Base-by-base conservation (phyloP, 2,329 filamentous ascomycete species). In the Coleophoma crateriformis region DNA sequence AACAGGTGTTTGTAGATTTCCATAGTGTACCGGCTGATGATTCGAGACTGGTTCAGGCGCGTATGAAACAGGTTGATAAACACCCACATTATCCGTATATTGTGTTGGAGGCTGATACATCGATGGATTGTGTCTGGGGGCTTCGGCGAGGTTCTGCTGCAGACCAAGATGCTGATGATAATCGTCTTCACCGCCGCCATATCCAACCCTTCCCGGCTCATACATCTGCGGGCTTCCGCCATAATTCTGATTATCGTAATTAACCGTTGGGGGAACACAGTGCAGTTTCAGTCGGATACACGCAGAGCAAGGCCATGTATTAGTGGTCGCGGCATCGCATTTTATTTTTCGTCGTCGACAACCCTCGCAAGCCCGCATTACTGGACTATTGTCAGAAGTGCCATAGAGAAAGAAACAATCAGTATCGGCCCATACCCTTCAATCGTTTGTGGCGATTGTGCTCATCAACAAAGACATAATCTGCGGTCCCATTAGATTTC, bases 381-480 rank as follows among this genome's bases (percentile, higher is more conserved):
- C 92, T 95, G 55, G n/a, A 34, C 8, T 27, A 27, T 27, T 27
- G 27, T 27, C 8, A 27, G 27, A 27, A 27, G 8, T 10, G 27
- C 27, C 27, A 10, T 27, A 27, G 5, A 27, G 7, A 27, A 27
- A 27, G 27, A 27, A 27, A 27, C 6, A 7, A 27, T 27, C 27
- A 27, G 3, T 10, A 27, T 27, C 8, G 27, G 27, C 27, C 39
- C 57, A 59, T 80, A 94, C 90, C 90, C 78, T 97, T 97, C 55
- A 97, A 75, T 61, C 92, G 83, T 72, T 97, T 97, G 71, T 97
- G 94, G 56, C 94, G 87, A 73, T 97, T 97, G 70, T 97, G 94
- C 69, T 97, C 92, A 69, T 97, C 92, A 50, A 97, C 94, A 66
- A 97, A 97, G 62, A 97, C 94, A 87, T 96, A 97, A 68, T 96